Evolutionary conservation across 1,284 basidiomycete species (phyloP).

Genomic region (Ceratobasidium sp.): DNA sequence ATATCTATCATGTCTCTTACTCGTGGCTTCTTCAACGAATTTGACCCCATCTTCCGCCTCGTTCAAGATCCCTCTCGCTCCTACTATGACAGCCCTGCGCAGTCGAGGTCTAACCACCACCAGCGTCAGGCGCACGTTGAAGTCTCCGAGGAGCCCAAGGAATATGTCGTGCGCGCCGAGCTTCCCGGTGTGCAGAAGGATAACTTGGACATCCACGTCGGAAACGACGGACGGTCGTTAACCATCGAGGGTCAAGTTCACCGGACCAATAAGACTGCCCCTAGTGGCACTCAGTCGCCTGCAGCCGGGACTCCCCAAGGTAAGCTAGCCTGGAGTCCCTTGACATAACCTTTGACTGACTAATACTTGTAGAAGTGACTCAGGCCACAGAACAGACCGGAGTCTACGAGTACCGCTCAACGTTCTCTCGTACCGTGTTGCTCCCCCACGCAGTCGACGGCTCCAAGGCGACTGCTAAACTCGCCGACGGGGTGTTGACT

Average conservation of each 20-base stretch:
- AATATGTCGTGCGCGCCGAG: constrained; percentile 79
- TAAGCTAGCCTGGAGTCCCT: too few relatives aligned
- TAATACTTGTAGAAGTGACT: too few relatives aligned
- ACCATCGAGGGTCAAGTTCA: constrained; percentile 76
- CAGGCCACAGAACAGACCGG: background rate
- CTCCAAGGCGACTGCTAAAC: constrained; percentile 70
- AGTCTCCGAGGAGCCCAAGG: constrained; percentile 72
- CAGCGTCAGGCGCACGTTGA: constrained; percentile 67
- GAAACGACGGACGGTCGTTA: constrained; percentile 74
- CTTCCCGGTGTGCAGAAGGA: constrained; percentile 83
- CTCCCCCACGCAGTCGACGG: constrained; percentile 74
- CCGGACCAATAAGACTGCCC: constrained; percentile 54
- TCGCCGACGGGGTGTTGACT: constrained; percentile 76
- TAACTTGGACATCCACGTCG: constrained; percentile 77
- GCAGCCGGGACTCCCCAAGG: too few relatives aligned
- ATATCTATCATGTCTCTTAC: constrained; percentile 59
- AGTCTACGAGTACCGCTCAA: constrained; percentile 58
- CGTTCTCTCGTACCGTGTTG: constrained; percentile 77
- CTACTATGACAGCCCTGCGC: constrained; percentile 46
- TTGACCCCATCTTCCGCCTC: constrained; percentile 79
- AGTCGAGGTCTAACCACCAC: constrained; percentile 49
- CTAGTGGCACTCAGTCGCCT: too few relatives aligned
- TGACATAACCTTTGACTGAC: too few relatives aligned
- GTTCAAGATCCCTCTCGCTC: constrained; percentile 73
- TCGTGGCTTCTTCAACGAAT: constrained; percentile 76